Evolutionary conservation across 805 yeast species (phyloP), one percentile per base, ranked within the genome.

Genomic region (Zygoascus biomembranicola): DNA sequence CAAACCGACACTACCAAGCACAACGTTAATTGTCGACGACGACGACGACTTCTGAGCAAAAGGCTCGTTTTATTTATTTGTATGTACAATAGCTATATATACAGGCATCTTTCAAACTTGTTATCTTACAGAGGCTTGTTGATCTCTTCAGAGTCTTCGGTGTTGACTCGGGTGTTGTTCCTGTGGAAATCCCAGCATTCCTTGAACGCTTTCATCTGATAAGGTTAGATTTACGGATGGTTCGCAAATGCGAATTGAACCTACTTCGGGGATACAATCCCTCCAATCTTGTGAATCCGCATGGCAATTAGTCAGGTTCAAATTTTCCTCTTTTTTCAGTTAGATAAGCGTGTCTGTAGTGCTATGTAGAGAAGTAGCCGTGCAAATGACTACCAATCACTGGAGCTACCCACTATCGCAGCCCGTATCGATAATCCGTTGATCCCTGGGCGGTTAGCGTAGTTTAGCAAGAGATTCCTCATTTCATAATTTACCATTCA

Each of bases 241-340:
- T 1, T 32, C 47, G 8, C 10, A 19, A 19, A 16, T 2, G 20
- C 2, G 18, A 14, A 31, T 41, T 19, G 8, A 14, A 64, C 81
- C 55, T 61, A 83, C 85, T 64, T 87, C 94, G 18, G 71, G 69
- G 1, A 79, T 65, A 59, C 95, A 86, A 61, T 80, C 69, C 52
- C 95, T 70, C 96, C 96, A 87, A 64, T 87, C 95, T 31, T 80
- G 80, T 0, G 83, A 84, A 55, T 86, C 95, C 2, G 89, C 90
- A 63, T 85, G 90, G 60, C 96, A 87, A 35, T 87, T 68, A 51
- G 84, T 87, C 32, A 87, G 69, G 14, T 79, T 79, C 63, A 82
- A 67, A 61, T 87, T 87, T 63, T 87, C 90, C 32, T 77, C 85
- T 71, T 87, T 87, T 63, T 87, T 90, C 32, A 77, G 85, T 71